Base-by-base conservation (phyloP, 768 basidiomycete species). In the Collybiopsis luxurians region DNA sequence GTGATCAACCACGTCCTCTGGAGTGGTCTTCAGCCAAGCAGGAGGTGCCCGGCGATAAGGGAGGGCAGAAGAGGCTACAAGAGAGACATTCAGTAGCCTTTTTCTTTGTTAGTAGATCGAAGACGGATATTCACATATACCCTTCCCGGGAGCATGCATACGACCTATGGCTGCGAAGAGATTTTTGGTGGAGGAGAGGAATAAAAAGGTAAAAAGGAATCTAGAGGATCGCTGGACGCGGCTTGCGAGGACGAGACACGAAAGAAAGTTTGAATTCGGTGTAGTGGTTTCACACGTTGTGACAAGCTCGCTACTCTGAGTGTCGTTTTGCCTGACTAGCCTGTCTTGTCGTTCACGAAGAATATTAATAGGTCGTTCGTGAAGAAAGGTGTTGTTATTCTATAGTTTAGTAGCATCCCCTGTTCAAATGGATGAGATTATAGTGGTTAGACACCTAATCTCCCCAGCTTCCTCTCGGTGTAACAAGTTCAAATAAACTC, bases 91-190 rank as follows among this genome's bases (percentile, higher is more conserved):
- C 60, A 53, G 57, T 46, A 42, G n/a, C n/a, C n/a, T n/a, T n/a
- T n/a, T n/a, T n/a, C n/a, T n/a, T n/a, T n/a, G n/a, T n/a, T n/a
- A n/a, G n/a, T n/a, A n/a, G n/a, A n/a, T n/a, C n/a, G n/a, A 54
- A 44, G 23, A 13, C n/a, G 24, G 46, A 40, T 57, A 86, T 89
- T 67, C 75, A 93, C 90, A 92, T 83, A 98, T 97, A 85, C 95
- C 96, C 93, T 98, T 98, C 78, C 94, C 94, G 77, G 95, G 94
- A 86, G 95, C 95, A 86, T 98, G 96, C 93, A 97, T 95, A 72
- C 95, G 93, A 91, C 89, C 91, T 91, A 93, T 93, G 78, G 66
- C 78, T 72, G 59, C 68, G 60, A n/a, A n/a, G 77, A 50, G 4
- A 5, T 7, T 56, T 42, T 49, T 57, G 28, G 27, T 23, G 46